Evolutionary conservation across 768 basidiomycete species (phyloP).

Genomic region (Agaricus subrufescens): DNA sequence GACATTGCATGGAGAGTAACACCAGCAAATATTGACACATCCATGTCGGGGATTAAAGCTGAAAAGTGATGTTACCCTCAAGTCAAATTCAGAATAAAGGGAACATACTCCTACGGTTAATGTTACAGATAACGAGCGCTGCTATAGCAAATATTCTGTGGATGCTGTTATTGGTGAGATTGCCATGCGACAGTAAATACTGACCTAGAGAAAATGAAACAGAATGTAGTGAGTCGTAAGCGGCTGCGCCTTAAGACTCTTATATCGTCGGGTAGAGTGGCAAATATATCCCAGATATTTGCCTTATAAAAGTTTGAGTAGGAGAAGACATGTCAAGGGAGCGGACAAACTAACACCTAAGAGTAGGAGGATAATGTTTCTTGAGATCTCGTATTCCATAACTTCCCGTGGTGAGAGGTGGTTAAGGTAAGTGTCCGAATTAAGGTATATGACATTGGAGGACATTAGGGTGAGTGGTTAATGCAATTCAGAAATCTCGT

Average conservation of each 20-base stretch:
- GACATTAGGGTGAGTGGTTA: no score
- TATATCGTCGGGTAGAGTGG: neutral
- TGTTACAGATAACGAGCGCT: neutral
- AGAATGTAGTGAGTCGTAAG: neutral
- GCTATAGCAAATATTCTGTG: neutral
- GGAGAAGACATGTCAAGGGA: neutral
- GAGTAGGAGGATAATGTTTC: neutral
- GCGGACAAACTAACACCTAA: neutral
- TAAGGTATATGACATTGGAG: neutral
- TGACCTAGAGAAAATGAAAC: conserved; percentile 1
- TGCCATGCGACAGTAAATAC: neutral
- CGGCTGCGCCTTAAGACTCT: neutral
- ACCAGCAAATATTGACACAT: neutral
- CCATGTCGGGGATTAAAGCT: neutral
- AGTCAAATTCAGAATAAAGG: neutral
- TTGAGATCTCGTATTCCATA: neutral
- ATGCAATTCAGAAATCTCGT: no score
- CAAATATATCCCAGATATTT: neutral
- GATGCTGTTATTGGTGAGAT: neutral
- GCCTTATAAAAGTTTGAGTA: neutral
- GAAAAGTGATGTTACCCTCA: neutral
- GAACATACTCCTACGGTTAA: neutral
- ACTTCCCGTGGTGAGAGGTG: neutral
- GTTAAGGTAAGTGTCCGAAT: neutral
- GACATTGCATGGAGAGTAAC: neutral